Conservation (phyloP, 2,329 filamentous ascomycete species). For the Colletotrichum karsti region DNA sequence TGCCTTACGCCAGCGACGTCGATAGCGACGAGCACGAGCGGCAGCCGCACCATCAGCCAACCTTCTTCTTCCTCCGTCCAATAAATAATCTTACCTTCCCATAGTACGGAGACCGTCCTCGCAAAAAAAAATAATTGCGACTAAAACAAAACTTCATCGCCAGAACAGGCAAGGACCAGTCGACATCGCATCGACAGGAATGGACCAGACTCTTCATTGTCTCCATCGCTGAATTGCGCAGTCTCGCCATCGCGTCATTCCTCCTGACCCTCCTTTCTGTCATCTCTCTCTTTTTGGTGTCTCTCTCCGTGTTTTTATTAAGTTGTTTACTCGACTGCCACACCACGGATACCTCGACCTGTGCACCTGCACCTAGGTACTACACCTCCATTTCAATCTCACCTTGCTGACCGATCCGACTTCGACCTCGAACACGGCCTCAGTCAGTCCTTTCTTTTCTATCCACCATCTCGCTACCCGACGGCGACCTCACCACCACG, state of each 20-base stretch:
- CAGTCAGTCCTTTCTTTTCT: background rate
- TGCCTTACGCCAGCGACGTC: too few species aligned
- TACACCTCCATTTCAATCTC: slow-evolving; percentile 7
- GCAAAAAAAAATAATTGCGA: background rate
- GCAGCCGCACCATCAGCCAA: background rate
- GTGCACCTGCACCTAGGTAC: too few species aligned
- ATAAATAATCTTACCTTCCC: background rate
- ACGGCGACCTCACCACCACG: background rate
- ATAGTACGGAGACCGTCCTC: too few species aligned
- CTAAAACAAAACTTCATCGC: background rate
- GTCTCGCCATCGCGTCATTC: background rate
- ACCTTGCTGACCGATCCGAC: slow-evolving; percentile 2
- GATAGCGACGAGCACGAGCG: background rate
- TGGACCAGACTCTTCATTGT: background rate
- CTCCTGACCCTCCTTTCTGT: background rate
- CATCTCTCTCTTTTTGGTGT: background rate
- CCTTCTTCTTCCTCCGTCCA: background rate
- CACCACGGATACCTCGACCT: background rate
- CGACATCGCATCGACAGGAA: background rate
- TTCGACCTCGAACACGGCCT: background rate
- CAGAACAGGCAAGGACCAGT: background rate
- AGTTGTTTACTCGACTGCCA: background rate
- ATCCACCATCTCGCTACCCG: background rate
- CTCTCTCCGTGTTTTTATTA: background rate
- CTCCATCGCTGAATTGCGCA: background rate